These are phyloP conservation scores for Kwoniella bestiolae DNA, from an alignment of 768 basidiomycete genomes.

Conservation along the genomic window DNA sequence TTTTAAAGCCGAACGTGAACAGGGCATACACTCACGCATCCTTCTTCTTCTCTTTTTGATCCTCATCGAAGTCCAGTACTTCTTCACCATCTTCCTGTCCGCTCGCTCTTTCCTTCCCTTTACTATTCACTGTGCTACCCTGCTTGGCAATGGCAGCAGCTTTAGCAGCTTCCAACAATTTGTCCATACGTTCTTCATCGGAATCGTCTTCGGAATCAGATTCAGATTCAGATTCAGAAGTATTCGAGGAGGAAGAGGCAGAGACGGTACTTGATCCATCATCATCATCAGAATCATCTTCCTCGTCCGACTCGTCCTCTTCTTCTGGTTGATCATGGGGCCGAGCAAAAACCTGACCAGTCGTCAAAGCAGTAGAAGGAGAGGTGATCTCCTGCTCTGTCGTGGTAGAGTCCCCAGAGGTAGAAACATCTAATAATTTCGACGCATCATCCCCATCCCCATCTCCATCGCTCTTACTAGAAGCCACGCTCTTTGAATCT, in stretches of 20 bases:
- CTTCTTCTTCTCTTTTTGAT: slow-evolving; percentile 30
- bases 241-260: background rate
- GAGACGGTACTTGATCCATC: slow-evolving; percentile 14
- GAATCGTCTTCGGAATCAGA: slow-evolving; percentile 24
- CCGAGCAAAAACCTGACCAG: slow-evolving; percentile 11
- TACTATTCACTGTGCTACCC: background rate
- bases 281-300: slow-evolving; percentile 11
- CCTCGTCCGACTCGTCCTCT: too few relatives aligned
- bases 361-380: slow-evolving; percentile 11
- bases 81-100: slow-evolving; percentile 13
- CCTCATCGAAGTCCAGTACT: slow-evolving; percentile 33
- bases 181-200: slow-evolving; percentile 30
- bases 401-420: too few relatives aligned
- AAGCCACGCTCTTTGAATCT: background rate
- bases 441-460: slow-evolving; percentile 3
- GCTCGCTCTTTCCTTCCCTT: slow-evolving; percentile 9
- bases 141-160: slow-evolving; percentile 24
- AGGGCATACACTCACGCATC: slow-evolving; percentile 43
- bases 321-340: background rate
- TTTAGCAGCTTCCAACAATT: slow-evolving; percentile 24
- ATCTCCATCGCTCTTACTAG: slow-evolving; percentile 6
- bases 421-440: background rate
- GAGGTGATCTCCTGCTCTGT: too few relatives aligned
- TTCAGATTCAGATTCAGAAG: slow-evolving; percentile 16
- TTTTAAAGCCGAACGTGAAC: too few relatives aligned